A percentile compares a stretch with the other conserved stretches of the same genome.
These are phyloP conservation scores for Malus sieversii DNA, from an alignment of 306 rosid species.

Conservation along the genomic window DNA sequence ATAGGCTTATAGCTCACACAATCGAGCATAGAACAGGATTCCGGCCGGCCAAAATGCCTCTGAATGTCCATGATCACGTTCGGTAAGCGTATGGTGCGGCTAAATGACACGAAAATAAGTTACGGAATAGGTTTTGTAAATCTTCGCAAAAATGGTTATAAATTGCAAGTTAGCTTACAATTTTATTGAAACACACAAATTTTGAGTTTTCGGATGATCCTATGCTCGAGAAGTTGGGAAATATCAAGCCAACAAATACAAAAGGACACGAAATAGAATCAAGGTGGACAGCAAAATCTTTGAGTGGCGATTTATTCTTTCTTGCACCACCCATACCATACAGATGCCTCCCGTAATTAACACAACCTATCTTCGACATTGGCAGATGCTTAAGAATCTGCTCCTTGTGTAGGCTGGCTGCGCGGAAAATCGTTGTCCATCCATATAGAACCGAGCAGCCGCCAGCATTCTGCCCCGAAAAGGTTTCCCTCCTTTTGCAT, in stretches of 20 bases:
- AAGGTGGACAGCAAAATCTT: neutral
- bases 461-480: neutral
- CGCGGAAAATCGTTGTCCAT: conserved; percentile 10
- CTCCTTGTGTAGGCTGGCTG: neutral
- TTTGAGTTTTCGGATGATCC: neutral
- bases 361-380: neutral
- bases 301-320: neutral
- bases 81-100: neutral
- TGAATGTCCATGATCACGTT: too few relatives aligned
- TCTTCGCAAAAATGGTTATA: neutral
- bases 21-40: too few relatives aligned
- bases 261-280: too few relatives aligned
- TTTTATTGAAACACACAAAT: neutral
- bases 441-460: conserved; percentile 20
- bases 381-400: neutral
- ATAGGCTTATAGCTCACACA: too few relatives aligned
- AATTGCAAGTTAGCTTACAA: neutral
- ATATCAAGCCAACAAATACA: neutral
- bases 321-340: neutral
- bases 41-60: too few relatives aligned
- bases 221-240: neutral
- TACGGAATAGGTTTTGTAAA: too few relatives aligned
- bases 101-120: too few relatives aligned
- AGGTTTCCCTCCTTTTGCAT: neutral
- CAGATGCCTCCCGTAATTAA: neutral